These are phyloP conservation scores for Aspergillus piperis DNA, from an alignment of 2,329 filamentous ascomycete genomes.

Conservation along the genomic window DNA sequence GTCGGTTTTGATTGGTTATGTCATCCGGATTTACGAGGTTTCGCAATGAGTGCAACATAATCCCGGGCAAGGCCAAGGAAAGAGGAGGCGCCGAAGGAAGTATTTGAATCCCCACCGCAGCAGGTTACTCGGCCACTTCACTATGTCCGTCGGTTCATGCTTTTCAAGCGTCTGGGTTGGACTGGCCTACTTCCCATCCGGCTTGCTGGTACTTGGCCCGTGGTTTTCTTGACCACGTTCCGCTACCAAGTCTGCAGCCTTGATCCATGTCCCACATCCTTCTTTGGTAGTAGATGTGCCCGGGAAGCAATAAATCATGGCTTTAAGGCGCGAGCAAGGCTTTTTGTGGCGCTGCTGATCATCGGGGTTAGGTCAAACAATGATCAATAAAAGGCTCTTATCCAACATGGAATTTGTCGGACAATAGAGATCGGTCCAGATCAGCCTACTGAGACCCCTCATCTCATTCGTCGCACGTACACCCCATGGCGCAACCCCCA, in stretches of 20 bases:
- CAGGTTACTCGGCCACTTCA: constrained; percentile 6
- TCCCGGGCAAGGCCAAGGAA: constrained; percentile 3
- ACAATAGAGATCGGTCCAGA: constrained; percentile 7
- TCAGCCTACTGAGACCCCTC: background rate
- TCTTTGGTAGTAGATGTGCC: constrained; percentile 1
- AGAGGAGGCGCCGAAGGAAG: constrained; percentile 2
- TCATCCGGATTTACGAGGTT: constrained; percentile 6
- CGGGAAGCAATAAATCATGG: background rate
- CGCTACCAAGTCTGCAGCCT: constrained; percentile 1
- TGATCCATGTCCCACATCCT: constrained; percentile 2
- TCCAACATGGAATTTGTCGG: background rate
- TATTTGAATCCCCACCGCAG: constrained; percentile 9
- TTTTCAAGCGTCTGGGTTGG: background rate
- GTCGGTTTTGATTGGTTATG: constrained; percentile 1
- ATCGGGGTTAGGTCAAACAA: constrained; percentile 1
- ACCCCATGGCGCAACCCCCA: background rate
- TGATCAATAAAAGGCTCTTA: constrained; percentile 1
- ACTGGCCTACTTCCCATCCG: constrained; percentile 5
- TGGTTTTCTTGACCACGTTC: constrained; percentile 1
- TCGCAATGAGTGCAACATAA: constrained; percentile 10
- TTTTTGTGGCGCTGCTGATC: constrained; percentile 6
- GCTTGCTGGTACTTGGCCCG: constrained; percentile 2
- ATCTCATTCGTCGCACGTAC: constrained; percentile 1
- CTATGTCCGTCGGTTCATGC: background rate
- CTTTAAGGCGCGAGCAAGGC: constrained; percentile 3